Evolutionary conservation across 345 rosid genomes (phyloP), one percentile per base, ranked within the genome.

Genomic region (Abelmoschus esculentus): DNA sequence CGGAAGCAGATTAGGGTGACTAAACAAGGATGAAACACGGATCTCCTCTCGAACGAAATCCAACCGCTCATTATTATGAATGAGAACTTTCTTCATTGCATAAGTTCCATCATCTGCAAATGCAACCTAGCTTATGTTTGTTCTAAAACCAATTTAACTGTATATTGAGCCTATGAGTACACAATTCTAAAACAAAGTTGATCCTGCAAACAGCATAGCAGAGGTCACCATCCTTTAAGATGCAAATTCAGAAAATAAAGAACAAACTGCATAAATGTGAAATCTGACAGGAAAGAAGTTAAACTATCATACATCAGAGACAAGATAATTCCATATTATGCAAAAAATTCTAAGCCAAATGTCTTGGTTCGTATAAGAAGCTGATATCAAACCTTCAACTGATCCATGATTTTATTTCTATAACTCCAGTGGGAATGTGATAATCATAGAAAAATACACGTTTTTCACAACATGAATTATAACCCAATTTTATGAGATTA

Each of bases 71-170:
- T 75, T 77, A 70, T 82, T 91, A 79, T 95, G 97, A 75, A 95
- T 90, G 44, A 95, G 87, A 64, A 95, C 99, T 82, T 93, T 93
- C 90, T 93, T 93, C 92, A 93, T 86, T 26, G 97, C 99, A 69
- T 90, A 95, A 53, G 88, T 90, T 61, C 96, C 96, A 86, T 88
- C 96, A 71, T 77, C 97, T 95, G 79, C 83, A 77, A 44, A 66
- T 18, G 10, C 28, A 67, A 73, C 52, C 58, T 55, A 49, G 57
- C 15, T 60, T 58, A 70, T 69, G 47, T 17, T n/a, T 32, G 44
- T 17, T 26, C 36, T 12, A 53, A 32, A 58, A 63, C 58, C 61
- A 47, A 58, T 7, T 61, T 32, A 70, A 13, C 42, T 14, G 3
- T 40, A 14, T 18, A 22, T 53, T 42, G 29, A 42, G 22, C 47